Conservation (phyloP, 1,284 basidiomycete genomes). For the Somion occarium region DNA sequence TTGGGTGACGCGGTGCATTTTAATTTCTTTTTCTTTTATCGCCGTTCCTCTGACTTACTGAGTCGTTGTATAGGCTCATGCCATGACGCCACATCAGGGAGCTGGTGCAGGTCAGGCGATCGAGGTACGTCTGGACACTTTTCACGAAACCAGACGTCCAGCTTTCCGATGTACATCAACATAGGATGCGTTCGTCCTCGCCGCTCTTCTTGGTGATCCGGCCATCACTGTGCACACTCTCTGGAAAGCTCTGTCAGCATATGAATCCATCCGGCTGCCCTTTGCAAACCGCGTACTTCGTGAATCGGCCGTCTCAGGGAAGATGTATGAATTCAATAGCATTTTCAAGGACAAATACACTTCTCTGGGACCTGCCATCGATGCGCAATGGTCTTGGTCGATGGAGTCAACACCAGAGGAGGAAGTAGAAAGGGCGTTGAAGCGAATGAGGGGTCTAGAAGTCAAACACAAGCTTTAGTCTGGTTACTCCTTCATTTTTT, state of each 20-base stretch:
- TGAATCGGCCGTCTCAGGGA: constrained; percentile 40
- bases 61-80: constrained; percentile 24
- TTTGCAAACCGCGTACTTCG: constrained; percentile 37
- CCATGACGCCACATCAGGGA: constrained; percentile 30
- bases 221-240: constrained; percentile 33
- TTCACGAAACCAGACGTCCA: not conserved
- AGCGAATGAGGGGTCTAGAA: not conserved
- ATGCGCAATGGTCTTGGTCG: constrained; percentile 25
- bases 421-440: constrained; percentile 10
- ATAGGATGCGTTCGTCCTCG: constrained; percentile 50
- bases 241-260: constrained; percentile 36
- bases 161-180: not conserved
- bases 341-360: constrained; percentile 14
- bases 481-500: no score
- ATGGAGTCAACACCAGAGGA: constrained; percentile 18
- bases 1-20: constrained; percentile 28
- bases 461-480: no score
- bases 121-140: constrained; percentile 19
- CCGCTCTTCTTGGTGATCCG: constrained; percentile 41
- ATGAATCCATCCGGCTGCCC: constrained; percentile 43
- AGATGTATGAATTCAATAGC: constrained; percentile 27
- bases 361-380: constrained; percentile 19
- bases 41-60: not conserved
- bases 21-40: not conserved
- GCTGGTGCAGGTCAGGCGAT: constrained; percentile 32